Evolutionary conservation across 805 yeast genomes (phyloP).

Genomic region (Wickerhamomyces sydowiorum): DNA sequence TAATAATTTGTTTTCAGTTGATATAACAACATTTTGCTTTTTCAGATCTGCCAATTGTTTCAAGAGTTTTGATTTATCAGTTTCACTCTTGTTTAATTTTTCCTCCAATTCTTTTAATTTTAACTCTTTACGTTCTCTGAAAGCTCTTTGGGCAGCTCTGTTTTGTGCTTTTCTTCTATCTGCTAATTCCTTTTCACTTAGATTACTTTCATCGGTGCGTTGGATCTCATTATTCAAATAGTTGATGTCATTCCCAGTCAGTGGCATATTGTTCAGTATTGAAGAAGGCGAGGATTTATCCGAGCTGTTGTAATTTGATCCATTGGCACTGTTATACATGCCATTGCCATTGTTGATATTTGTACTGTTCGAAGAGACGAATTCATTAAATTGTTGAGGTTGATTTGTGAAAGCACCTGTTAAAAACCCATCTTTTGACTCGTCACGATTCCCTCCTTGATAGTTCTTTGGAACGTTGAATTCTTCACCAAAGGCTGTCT

Average conservation of each 20-base stretch:
- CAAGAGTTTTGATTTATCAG: conserved; percentile 39
- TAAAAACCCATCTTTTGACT: not conserved
- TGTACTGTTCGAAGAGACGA: not conserved
- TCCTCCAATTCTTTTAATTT: conserved; percentile 61
- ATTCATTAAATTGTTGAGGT: not conserved
- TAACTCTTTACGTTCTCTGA: conserved; percentile 74
- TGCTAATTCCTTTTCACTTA: conserved; percentile 34
- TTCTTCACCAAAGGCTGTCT: no score
- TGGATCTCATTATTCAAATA: conserved; percentile 1
- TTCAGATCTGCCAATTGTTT: conserved; percentile 46
- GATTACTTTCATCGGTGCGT: not conserved
- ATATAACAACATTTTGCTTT: conserved; percentile 49
- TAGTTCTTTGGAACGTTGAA: no score
- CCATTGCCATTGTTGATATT: not conserved
- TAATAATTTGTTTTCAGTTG: conserved; percentile 57
- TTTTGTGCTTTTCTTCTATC: conserved; percentile 70
- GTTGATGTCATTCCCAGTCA: conserved; percentile 7
- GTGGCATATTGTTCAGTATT: conserved; percentile 6
- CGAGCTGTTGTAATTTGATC: conserved; percentile 6
- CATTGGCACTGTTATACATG: conserved; percentile 1
- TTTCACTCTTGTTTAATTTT: conserved; percentile 53
- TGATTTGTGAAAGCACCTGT: not conserved
- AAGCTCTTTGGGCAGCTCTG: conserved; percentile 84
- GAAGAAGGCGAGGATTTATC: conserved; percentile 17
- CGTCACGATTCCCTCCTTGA: not conserved